phyloP scores from a whole-genome alignment of 441 rosid genomes.

The Cnidoscolus chayamansa region DNA sequence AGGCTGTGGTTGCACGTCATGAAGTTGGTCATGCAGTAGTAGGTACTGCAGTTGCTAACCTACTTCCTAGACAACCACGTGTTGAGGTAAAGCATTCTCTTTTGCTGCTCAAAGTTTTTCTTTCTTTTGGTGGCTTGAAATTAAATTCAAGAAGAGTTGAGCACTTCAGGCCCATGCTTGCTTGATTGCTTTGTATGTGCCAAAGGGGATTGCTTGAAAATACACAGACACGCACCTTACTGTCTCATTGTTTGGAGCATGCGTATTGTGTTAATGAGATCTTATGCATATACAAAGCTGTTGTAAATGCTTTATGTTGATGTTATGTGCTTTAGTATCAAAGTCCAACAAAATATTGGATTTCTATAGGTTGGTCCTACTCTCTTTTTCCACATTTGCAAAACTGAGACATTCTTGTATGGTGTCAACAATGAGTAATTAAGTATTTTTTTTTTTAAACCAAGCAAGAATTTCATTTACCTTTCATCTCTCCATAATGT shows the following conservation, averaged over 20 bases:
- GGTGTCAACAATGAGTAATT: not conserved
- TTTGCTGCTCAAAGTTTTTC: not conserved
- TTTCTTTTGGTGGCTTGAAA: not conserved
- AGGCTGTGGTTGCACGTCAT: constrained; percentile 96
- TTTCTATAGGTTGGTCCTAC: not conserved
- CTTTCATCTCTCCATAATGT: constrained; percentile 1
- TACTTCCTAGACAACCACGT: constrained; percentile 87
- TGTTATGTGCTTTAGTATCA: not conserved
- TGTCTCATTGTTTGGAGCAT: not conserved
- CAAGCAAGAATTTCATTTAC: not conserved
- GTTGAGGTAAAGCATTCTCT: constrained; percentile 62
- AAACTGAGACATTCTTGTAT: not conserved
- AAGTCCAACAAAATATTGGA: not conserved
- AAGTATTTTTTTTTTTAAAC: not conserved
- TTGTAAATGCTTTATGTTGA: not conserved
- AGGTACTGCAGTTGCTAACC: constrained; percentile 91
- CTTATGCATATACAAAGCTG: not conserved
- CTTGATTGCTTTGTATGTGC: no score
- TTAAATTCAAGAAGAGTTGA: constrained; percentile 3
- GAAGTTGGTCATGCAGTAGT: constrained; percentile 99
- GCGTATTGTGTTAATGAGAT: not conserved
- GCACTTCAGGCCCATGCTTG: not conserved
- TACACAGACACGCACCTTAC: no score
- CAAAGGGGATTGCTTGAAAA: not conserved
- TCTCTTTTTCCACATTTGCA: not conserved